These are phyloP conservation scores for Aspergillus japonicus DNA, from an alignment of 2,329 filamentous ascomycete genomes.

Conservation along the genomic window DNA sequence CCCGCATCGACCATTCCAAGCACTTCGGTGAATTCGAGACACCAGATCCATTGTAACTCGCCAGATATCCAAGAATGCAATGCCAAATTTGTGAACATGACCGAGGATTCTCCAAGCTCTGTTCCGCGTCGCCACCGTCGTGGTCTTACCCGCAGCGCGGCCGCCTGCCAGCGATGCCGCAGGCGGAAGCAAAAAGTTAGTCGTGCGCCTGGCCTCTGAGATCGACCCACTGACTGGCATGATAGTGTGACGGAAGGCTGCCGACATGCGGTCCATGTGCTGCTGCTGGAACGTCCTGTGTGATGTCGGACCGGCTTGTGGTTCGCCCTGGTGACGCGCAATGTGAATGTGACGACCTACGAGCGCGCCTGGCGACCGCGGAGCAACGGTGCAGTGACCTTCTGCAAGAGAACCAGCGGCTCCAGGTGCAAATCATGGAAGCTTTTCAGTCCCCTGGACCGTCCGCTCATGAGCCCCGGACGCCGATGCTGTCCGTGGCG, in stretches of 20 bases:
- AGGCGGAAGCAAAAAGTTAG: conserved; percentile 12
- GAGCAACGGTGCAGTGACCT: conserved; percentile 2
- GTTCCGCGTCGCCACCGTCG: conserved; percentile 9
- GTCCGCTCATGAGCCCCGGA: not conserved
- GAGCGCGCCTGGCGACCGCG: not conserved
- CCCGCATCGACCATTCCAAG: too few relatives aligned
- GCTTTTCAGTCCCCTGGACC: not conserved
- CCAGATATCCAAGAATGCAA: too few relatives aligned
- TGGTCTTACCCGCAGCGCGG: conserved; percentile 27
- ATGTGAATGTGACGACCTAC: conserved; percentile 5
- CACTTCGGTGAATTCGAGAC: too few relatives aligned
- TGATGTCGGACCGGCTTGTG: conserved; percentile 5
- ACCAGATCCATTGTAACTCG: too few relatives aligned
- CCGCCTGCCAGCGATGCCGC: conserved; percentile 22
- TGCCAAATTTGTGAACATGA: too few relatives aligned
- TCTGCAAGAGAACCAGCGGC: not conserved
- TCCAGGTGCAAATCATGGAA: not conserved
- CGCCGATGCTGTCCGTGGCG: not conserved
- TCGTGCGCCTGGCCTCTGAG: not conserved
- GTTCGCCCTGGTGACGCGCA: not conserved
- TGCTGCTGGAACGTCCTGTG: not conserved
- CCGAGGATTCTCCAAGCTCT: too few relatives aligned
- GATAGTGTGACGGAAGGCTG: too few relatives aligned
- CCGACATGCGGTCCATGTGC: too few relatives aligned
- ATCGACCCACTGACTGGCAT: too few relatives aligned